Evolutionary conservation across 331 rosid species (phyloP).

Genomic region (Erythrophleum ivorense): DNA sequence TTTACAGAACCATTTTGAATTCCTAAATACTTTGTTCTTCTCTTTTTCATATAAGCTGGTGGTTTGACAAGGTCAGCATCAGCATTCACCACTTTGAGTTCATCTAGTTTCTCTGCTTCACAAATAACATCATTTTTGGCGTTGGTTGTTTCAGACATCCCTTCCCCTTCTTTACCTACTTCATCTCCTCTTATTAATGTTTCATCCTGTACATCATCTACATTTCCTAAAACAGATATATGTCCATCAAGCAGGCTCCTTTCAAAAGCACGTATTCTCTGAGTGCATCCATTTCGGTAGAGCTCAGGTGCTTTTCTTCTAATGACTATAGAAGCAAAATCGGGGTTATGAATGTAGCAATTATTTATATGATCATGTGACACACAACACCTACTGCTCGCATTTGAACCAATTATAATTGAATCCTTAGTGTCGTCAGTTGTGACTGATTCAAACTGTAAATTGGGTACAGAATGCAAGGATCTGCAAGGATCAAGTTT

Average conservation of each 20-base stretch:
- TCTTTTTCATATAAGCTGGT: slow-evolving; percentile 46
- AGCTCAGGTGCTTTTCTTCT: slow-evolving; percentile 64
- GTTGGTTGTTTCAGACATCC: slow-evolving; percentile 36
- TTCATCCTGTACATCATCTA: slow-evolving; percentile 50
- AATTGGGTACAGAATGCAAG: slow-evolving; percentile 39
- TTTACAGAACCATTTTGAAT: slow-evolving; percentile 46
- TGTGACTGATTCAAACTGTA: slow-evolving; percentile 42
- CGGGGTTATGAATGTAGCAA: slow-evolving; percentile 57
- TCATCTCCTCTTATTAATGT: slow-evolving; percentile 44
- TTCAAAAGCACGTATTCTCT: slow-evolving; percentile 63
- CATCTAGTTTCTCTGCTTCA: slow-evolving; percentile 47
- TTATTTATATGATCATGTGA: slow-evolving; percentile 47
- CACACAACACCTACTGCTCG: slow-evolving; percentile 36
- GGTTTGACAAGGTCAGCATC: slow-evolving; percentile 41
- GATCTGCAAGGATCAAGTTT: slow-evolving; percentile 33
- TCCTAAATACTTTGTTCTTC: slow-evolving; percentile 43
- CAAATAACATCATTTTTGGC: slow-evolving; percentile 41
- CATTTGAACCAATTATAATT: slow-evolving; percentile 43
- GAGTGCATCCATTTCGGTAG: slow-evolving; percentile 66
- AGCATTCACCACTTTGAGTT: slow-evolving; percentile 40
- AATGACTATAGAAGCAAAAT: slow-evolving; percentile 63
- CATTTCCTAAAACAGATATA: slow-evolving; percentile 44
- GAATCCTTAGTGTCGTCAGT: slow-evolving; percentile 36
- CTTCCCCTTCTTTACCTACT: slow-evolving; percentile 32
- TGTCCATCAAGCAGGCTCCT: slow-evolving; percentile 51